Evolutionary conservation across 163 green algal genomes (phyloP), one percentile per base, ranked within the genome.

Genomic region (Chloromonas sp.): DNA sequence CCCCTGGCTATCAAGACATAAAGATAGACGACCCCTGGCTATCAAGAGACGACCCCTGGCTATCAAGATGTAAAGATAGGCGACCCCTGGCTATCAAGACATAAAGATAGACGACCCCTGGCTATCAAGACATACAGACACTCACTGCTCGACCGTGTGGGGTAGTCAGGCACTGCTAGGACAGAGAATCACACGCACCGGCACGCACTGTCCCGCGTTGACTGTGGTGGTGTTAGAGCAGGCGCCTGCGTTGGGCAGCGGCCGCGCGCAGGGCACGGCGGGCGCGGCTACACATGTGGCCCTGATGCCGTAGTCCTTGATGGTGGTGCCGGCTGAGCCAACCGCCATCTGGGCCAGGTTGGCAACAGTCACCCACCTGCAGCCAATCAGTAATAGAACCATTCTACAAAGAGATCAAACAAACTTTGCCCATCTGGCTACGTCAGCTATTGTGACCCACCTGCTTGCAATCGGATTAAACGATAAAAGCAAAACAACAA

Each of bases 311-410:
- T 86, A 87, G 77, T 81, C 81, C 1, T 58, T 2, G 1, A 86
- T n/a, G n/a, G 62, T 2, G 0, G 57, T 61, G 57, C 58, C 15
- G 66, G 15, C n/a, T 36, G 36, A 36, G 61, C 60, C 5, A 13
- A 71, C 60, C 11, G 70, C 36, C 11, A 60, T 59, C 36, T n/a
- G 36, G 61, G 36, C 70, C 77, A 85, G 78, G 70, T 81, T 86
- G n/a, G 81, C 77, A 36, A 87, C 74, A 1, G 84, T 89, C 70
- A 87, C 70, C 3, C 84, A 86, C 86, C 84, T 89, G 83, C 2
- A 14, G 13, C 36, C 11, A 59, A 79, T 2, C 36, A 14, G 71
- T 2, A 79, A 14, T 58, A 79, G 13, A 14, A 79, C 36, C 36
- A 36, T 36, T 36, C 36, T 36, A 36, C 36, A 36, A 36, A 36